These are phyloP conservation scores for Setomelanomma holmii DNA, from an alignment of 2,329 filamentous ascomycete species.

Conservation along the genomic window DNA sequence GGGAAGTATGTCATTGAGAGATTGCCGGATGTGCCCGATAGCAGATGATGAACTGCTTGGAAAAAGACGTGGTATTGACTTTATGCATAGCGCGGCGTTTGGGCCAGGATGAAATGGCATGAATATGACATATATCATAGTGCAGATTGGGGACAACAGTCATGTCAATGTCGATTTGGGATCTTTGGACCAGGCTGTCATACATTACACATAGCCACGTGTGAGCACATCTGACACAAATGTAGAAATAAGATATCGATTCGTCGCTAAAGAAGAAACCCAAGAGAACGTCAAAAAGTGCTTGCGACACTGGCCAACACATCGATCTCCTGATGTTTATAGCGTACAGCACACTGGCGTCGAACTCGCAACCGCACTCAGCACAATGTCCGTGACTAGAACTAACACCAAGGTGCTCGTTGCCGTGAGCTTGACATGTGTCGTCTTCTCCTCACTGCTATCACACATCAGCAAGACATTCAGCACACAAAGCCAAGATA, in stretches of 20 bases:
- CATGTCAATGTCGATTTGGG: not conserved
- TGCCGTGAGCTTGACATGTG: not conserved
- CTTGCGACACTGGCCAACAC: too few species aligned
- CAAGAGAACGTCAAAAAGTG: not conserved
- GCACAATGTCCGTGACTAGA: constrained; percentile 6
- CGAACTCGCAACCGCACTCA: constrained; percentile 1
- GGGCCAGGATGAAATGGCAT: not conserved
- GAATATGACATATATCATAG: not conserved
- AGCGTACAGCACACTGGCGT: not conserved
- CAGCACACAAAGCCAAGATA: constrained; percentile 23
- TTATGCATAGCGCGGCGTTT: constrained; percentile 18
- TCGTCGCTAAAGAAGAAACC: not conserved
- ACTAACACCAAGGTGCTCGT: constrained; percentile 3
- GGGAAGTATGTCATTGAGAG: constrained; percentile 96
- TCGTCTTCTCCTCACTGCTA: not conserved
- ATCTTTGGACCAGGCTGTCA: not conserved
- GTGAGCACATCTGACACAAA: not conserved
- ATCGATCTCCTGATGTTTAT: too few species aligned
- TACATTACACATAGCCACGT: too few species aligned
- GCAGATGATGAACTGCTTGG: constrained; percentile 17
- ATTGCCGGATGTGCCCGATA: constrained; percentile 81
- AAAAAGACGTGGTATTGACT: not conserved
- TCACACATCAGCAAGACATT: not conserved
- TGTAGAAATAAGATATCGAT: not conserved
- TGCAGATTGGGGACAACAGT: too few species aligned